Evolutionary conservation across 202 grass and related monocot genomes (phyloP).

Genomic region (Brachypodium distachyon): DNA sequence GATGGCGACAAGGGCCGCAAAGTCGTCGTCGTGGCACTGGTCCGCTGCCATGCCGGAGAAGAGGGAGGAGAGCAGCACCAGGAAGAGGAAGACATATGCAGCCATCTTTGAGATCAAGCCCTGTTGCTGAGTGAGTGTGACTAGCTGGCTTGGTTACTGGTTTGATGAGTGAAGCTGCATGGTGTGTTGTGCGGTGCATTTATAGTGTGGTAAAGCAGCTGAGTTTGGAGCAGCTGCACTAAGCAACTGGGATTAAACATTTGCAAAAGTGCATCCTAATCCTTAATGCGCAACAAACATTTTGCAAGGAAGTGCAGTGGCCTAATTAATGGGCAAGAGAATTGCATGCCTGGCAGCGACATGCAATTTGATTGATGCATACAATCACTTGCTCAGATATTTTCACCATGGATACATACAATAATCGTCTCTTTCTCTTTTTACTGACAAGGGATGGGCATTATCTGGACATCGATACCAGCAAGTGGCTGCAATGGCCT

Average conservation of each 20-base stretch:
- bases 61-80: not conserved
- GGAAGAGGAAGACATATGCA: not conserved
- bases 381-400: conserved; percentile 20
- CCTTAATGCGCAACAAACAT: too few relatives aligned
- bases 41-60: not conserved
- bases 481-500: not conserved
- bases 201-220: conserved; percentile 6
- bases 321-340: conserved; percentile 22
- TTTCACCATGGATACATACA: not conserved
- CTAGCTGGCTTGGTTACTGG: not conserved
- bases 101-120: not conserved
- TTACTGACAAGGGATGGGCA: not conserved
- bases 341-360: conserved; percentile 19
- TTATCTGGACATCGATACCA: not conserved
- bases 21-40: conserved; percentile 29
- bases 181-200: not conserved
- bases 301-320: too few relatives aligned
- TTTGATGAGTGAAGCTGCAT: not conserved
- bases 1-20: conserved; percentile 24
- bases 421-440: not conserved
- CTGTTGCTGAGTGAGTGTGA: not conserved
- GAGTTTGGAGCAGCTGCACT: conserved; percentile 23
- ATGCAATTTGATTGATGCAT: too few relatives aligned
- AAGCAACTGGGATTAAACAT: not conserved
- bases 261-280: not conserved